A percentile compares a stretch with the other conserved stretches of the same genome.
Evolutionary conservation across 2,329 filamentous ascomycete species (phyloP).

Genomic region (Sporothrix euskadiensis): DNA sequence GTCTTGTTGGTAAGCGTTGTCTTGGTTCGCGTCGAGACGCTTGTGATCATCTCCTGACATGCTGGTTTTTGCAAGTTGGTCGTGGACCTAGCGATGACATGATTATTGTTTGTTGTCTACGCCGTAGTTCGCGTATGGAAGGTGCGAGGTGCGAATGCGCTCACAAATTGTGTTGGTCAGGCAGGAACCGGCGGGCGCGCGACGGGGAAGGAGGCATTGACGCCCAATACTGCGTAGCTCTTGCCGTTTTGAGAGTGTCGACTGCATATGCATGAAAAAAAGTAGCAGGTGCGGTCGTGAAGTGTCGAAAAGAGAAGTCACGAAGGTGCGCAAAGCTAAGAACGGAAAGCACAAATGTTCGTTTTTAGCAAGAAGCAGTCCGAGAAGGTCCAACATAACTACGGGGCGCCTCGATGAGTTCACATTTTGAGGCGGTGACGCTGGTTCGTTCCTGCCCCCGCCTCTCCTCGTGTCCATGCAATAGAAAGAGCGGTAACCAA

Average conservation of each 20-base stretch:
- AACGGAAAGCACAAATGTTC: slow-evolving; percentile 9
- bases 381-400: background rate
- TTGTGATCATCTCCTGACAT: background rate
- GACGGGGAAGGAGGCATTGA: slow-evolving; percentile 14
- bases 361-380: background rate
- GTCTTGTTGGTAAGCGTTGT: background rate
- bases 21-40: background rate
- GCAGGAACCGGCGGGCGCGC: background rate
- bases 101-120: background rate
- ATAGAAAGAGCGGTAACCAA: slow-evolving; percentile 16
- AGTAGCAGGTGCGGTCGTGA: background rate
- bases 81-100: too few relatives aligned
- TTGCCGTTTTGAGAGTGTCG: slow-evolving; percentile 3
- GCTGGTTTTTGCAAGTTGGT: too few relatives aligned
- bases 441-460: background rate
- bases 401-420: slow-evolving; percentile 17
- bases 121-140: background rate
- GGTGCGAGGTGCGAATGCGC: background rate
- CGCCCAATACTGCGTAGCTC: slow-evolving; percentile 25
- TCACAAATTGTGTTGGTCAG: background rate
- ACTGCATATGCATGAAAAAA: slow-evolving; percentile 17
- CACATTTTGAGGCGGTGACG: slow-evolving; percentile 28
- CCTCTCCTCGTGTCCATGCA: slow-evolving; percentile 13
- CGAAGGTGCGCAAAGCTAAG: background rate
- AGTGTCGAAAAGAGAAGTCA: background rate